Evolutionary conservation across 2,329 filamentous ascomycete genomes (phyloP), one percentile per base, ranked within the genome.

Genomic region (Uncinocarpus reesii): DNA sequence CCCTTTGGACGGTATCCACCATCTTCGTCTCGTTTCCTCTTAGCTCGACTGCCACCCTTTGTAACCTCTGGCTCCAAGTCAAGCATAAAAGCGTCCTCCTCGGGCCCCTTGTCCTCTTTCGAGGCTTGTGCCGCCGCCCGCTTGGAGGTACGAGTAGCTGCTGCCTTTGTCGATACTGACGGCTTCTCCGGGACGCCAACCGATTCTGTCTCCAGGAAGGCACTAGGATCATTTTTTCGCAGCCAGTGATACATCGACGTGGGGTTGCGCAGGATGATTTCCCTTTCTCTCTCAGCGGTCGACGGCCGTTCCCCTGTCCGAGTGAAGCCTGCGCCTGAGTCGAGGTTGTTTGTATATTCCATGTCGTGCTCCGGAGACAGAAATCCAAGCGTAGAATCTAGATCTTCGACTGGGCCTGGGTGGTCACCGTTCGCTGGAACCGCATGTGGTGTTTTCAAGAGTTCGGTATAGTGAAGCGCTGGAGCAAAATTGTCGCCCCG

Each of bases 241-340:
- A 98, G 77, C 92, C 92, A 98, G 65, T 93, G 95, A 70, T 94
- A 93, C 2, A 95, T 89, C 51, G 86, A 93, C 35, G 87, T 85
- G 0, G 89, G 88, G 63, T 96, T 96, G 44, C 78, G 78, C 20
- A 87, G 66, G 23, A 75, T 73, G 42, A 75, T 62, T 49, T 77
- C 75, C 61, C 67, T 74, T 65, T 71, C 76, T 51, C 68, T 66
- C 48, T 80, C 74, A 36, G 73, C 64, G 45, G 79, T 71, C 3
- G 60, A 59, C 7, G 61, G 60, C 36, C 62, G 62, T 23, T 66
- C 62, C 1, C 60, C 57, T 58, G 62, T 49, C 62, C 63, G 5
- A 80, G 62, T 23, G 83, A 73, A 21, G 77, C 67, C 13, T 71
- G 78, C 23, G 69, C 64, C 23, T 13, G 72, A 68, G 47, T 73